Evolutionary conservation across 2,329 filamentous ascomycete genomes (phyloP).

Genomic region (Boeremia lycopersici): DNA sequence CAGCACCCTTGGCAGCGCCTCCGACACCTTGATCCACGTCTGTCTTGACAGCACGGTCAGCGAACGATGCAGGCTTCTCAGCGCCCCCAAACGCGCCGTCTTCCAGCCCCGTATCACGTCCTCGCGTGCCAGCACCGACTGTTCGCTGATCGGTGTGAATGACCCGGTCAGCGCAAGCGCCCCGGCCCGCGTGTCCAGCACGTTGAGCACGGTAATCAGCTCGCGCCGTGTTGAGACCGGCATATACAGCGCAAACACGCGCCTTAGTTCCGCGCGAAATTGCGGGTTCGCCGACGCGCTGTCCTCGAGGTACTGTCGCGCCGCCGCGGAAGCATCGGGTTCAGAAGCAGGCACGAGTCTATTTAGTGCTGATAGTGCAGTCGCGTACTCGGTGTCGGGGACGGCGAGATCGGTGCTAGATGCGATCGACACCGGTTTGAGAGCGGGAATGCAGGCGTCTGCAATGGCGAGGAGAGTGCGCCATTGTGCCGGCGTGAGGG

Average conservation of each 20-base stretch:
- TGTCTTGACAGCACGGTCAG: constrained; percentile 62
- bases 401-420: constrained; percentile 54
- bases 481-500: constrained; percentile 64
- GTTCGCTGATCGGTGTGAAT: constrained; percentile 65
- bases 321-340: constrained; percentile 47
- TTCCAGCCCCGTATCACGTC: constrained; percentile 68
- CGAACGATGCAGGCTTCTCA: constrained; percentile 63
- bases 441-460: constrained; percentile 65
- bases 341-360: constrained; percentile 34
- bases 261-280: constrained; percentile 59
- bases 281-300: constrained; percentile 58
- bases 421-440: constrained; percentile 52
- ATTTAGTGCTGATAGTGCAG: constrained; percentile 47
- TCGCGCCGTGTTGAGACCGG: constrained; percentile 56
- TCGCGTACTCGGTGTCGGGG: constrained; percentile 58
- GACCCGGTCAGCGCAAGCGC: constrained; percentile 72
- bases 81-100: constrained; percentile 60
- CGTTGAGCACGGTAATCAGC: constrained; percentile 58
- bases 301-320: constrained; percentile 61
- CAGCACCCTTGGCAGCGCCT: constrained; percentile 60
- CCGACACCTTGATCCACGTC: constrained; percentile 62
- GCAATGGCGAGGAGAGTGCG: constrained; percentile 62
- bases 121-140: constrained; percentile 66
- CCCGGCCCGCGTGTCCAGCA: constrained; percentile 64
- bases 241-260: constrained; percentile 57